Evolutionary conservation across 768 basidiomycete species (phyloP).

Genomic region (Nevesoporus exiguus): DNA sequence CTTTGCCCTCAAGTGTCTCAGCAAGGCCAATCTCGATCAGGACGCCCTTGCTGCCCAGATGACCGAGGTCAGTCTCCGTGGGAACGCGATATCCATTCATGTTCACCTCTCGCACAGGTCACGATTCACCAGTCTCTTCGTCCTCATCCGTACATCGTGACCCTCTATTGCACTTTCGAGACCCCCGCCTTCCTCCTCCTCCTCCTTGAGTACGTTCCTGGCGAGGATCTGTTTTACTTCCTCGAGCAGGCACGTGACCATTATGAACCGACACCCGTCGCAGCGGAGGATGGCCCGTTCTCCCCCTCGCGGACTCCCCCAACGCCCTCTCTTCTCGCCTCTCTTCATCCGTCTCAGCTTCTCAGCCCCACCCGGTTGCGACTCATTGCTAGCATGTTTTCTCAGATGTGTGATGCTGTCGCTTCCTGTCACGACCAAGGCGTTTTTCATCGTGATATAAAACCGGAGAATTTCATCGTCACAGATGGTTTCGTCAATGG

Average conservation of each 20-base stretch:
- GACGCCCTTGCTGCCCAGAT: constrained; percentile 87
- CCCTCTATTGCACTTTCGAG: constrained; percentile 90
- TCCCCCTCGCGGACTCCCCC: constrained; percentile 73
- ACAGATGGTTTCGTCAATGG: constrained; percentile 68
- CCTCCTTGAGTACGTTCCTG: constrained; percentile 92
- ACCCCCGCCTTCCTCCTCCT: constrained; percentile 89
- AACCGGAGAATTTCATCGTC: constrained; percentile 98
- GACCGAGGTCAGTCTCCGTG: constrained; percentile 62
- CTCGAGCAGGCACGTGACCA: constrained; percentile 93
- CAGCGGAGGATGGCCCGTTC: constrained; percentile 11
- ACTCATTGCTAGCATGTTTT: constrained; percentile 95
- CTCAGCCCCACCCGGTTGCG: constrained; percentile 86
- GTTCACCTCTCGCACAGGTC: constrained; percentile 47
- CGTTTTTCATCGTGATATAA: constrained; percentile 97
- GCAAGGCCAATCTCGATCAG: constrained; percentile 88
- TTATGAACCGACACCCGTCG: constrained; percentile 50
- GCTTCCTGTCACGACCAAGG: constrained; percentile 88
- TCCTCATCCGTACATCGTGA: constrained; percentile 90
- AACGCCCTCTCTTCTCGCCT: constrained; percentile 88
- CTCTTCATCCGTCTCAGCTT: constrained; percentile 71
- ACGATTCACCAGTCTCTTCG: constrained; percentile 93
- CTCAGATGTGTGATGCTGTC: constrained; percentile 98
- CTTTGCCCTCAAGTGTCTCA: constrained; percentile 95
- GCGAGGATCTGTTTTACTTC: constrained; percentile 98
- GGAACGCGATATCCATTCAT: constrained; percentile 1